These are phyloP conservation scores for Chaetoscypha palmicola DNA, from an alignment of 2,329 filamentous ascomycete species.

Conservation along the genomic window DNA sequence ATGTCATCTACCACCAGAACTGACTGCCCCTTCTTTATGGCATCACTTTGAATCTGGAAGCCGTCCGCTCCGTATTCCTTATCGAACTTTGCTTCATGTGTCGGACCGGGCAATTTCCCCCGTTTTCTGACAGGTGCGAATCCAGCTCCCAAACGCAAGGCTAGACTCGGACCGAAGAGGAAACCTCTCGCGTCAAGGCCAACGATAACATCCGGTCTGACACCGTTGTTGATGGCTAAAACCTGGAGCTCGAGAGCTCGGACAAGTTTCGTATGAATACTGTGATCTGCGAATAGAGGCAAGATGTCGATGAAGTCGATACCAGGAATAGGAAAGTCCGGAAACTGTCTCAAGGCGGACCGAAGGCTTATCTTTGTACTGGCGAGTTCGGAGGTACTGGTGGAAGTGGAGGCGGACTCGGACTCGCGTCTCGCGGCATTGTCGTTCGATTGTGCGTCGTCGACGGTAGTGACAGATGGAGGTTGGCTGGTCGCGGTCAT, in stretches of 20 bases:
- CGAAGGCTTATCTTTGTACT: slow-evolving; percentile 61
- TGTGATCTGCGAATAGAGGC: slow-evolving; percentile 79
- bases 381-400: slow-evolving; percentile 31
- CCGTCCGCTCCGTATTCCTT: slow-evolving; percentile 96
- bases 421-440: slow-evolving; percentile 30
- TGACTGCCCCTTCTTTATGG: slow-evolving; percentile 77
- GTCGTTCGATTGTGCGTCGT: slow-evolving; percentile 13
- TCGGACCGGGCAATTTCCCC: slow-evolving; percentile 90
- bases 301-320: slow-evolving; percentile 98
- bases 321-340: slow-evolving; percentile 85
- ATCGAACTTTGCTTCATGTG: slow-evolving; percentile 75
- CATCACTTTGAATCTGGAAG: slow-evolving; percentile 91
- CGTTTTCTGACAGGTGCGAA: slow-evolving; percentile 94
- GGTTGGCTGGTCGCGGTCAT: slow-evolving; percentile 26
- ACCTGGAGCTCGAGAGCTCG: slow-evolving; percentile 81
- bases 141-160: slow-evolving; percentile 70
- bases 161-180: slow-evolving; percentile 86
- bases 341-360: slow-evolving; percentile 71
- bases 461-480: slow-evolving; percentile 12
- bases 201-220: slow-evolving; percentile 80
- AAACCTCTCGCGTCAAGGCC: slow-evolving; percentile 93
- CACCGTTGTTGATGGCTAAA: slow-evolving; percentile 49
- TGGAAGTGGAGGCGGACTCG: slow-evolving; percentile 28
- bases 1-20: slow-evolving; percentile 96
- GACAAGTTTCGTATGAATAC: slow-evolving; percentile 69